Percentiles rank a stretch among this genome's conserved stretches.
Evolutionary conservation across 2,329 filamentous ascomycete species (phyloP).

Genomic region (Epichloe amarillans): DNA sequence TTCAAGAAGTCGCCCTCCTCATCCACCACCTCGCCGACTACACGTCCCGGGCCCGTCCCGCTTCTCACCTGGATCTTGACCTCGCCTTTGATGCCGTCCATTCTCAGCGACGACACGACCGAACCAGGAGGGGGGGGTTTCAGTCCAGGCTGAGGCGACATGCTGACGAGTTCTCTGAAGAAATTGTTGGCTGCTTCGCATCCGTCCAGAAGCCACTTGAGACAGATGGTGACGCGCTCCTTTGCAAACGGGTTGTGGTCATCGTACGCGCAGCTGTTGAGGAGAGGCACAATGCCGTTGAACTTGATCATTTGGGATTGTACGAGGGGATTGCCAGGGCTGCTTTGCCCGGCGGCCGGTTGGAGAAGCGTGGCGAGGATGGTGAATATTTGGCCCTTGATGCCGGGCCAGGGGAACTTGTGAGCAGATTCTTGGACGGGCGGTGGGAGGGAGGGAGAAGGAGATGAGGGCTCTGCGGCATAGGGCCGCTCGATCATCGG

Average conservation of each 20-base stretch:
- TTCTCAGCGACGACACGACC: constrained; percentile 31
- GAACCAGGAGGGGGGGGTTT: constrained; percentile 21
- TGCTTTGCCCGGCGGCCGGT: constrained; percentile 52
- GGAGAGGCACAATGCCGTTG: constrained; percentile 73
- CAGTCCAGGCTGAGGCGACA: constrained; percentile 27
- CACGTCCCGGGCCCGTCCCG: constrained; percentile 10
- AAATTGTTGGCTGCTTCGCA: constrained; percentile 61
- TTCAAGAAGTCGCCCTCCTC: constrained; percentile 24
- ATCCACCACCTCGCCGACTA: neutral
- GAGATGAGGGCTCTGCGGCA: constrained; percentile 16
- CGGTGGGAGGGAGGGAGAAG: constrained; percentile 24
- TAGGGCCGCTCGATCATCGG: constrained; percentile 53
- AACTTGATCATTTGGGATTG: constrained; percentile 79
- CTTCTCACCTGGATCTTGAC: constrained; percentile 40
- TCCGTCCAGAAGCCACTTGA: constrained; percentile 72
- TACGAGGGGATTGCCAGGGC: constrained; percentile 56
- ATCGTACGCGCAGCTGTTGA: constrained; percentile 84
- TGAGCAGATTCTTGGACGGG: constrained; percentile 49
- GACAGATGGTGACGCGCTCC: constrained; percentile 75
- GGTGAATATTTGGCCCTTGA: constrained; percentile 86
- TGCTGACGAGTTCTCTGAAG: constrained; percentile 48
- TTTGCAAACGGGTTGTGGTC: constrained; percentile 90
- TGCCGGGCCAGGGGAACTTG: constrained; percentile 54
- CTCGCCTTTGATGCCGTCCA: constrained; percentile 44
- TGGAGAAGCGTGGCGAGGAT: constrained; percentile 83